phyloP scores from a whole-genome alignment of 257 asterid genomes.

The Solanum megistacrolobum region DNA sequence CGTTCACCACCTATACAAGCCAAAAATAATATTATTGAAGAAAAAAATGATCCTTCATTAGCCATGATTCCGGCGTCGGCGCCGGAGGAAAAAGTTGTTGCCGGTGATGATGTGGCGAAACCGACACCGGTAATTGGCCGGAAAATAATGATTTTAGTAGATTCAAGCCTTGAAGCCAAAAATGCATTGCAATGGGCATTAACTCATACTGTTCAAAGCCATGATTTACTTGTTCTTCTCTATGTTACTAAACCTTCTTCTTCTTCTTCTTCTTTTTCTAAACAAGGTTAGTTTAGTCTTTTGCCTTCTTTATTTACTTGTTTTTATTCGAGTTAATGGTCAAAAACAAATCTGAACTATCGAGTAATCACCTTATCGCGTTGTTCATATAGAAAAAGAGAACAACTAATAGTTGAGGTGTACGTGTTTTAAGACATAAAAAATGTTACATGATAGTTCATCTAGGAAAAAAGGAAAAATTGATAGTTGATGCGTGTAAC shows the following conservation, averaged over 20 bases:
- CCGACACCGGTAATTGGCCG: constrained; percentile 28
- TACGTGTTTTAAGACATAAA: no score
- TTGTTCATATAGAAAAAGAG: background rate
- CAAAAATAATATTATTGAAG: constrained; percentile 6
- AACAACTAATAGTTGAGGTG: background rate
- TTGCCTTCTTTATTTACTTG: background rate
- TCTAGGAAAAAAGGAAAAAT: rapidly evolving
- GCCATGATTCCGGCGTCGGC: background rate
- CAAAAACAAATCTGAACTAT: background rate
- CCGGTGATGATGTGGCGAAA: constrained; percentile 1
- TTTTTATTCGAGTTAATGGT: background rate
- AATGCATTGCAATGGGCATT: constrained; percentile 72
- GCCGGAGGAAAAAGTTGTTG: background rate
- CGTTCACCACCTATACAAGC: constrained; percentile 38
- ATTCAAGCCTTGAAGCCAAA: constrained; percentile 50
- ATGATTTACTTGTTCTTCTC: constrained; percentile 54
- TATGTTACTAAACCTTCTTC: constrained; percentile 26
- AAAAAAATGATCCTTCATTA: background rate
- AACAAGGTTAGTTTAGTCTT: constrained; percentile 33
- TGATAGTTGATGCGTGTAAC: background rate
- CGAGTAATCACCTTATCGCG: background rate
- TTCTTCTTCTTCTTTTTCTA: constrained; percentile 19
- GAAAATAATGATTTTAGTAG: constrained; percentile 72
- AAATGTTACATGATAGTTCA: background rate
- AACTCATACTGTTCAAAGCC: constrained; percentile 58